phyloP scores from a whole-genome alignment of 192 early-diverging fungal genomes.

The Podila horticola region DNA sequence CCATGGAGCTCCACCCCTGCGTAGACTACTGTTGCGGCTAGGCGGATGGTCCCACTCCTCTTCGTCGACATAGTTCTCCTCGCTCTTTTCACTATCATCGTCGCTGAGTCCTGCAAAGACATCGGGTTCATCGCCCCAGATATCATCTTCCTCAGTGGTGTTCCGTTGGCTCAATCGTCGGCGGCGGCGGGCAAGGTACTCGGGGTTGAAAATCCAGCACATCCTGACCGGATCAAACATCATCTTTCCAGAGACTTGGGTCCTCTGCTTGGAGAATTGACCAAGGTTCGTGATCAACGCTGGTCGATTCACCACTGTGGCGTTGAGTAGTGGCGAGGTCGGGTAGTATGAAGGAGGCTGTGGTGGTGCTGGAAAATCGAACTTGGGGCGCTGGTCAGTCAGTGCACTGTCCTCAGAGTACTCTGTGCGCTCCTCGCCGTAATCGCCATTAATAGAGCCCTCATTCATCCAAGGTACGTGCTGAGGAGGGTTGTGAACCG shows the following conservation, averaged over 20 bases:
- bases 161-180: slow-evolving; percentile 3
- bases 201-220: slow-evolving; percentile 50
- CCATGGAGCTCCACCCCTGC: neutral
- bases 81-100: slow-evolving; percentile 2
- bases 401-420: neutral
- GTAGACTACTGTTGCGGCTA: slow-evolving; percentile 1
- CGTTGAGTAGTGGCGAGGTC: neutral
- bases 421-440: neutral
- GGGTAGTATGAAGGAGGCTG: neutral
- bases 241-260: slow-evolving; percentile 43
- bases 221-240: slow-evolving; percentile 34
- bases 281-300: slow-evolving; percentile 41
- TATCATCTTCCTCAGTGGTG: slow-evolving; percentile 10
- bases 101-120: slow-evolving; percentile 49
- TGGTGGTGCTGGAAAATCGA: slow-evolving; percentile 3
- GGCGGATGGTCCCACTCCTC: neutral
- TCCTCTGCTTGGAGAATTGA: slow-evolving; percentile 26
- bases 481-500: neutral
- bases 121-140: slow-evolving; percentile 46
- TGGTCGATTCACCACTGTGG: slow-evolving; percentile 11
- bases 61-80: neutral
- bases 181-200: slow-evolving; percentile 19
- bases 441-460: too few species aligned
- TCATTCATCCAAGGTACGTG: neutral
- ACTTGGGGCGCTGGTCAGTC: neutral